Percentiles rank a stretch among this genome's conserved stretches.
These are phyloP conservation scores for Helotiales sp. DNA, from an alignment of 2,329 filamentous ascomycete genomes.

Conservation along the genomic window DNA sequence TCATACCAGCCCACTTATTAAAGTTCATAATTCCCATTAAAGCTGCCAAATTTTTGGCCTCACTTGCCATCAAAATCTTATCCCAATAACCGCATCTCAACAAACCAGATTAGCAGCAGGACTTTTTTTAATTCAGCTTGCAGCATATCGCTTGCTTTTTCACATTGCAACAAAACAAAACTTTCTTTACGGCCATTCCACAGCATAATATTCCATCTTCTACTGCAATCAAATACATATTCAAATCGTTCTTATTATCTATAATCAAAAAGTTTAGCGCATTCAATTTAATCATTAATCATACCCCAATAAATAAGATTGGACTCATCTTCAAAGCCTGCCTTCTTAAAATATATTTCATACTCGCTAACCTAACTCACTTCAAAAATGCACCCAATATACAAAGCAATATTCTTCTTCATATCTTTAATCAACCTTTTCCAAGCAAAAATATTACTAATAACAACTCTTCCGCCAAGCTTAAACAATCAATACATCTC, in stretches of 20 bases:
- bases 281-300: background rate
- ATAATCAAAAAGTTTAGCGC: slow-evolving; percentile 49
- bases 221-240: slow-evolving; percentile 48
- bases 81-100: slow-evolving; percentile 3
- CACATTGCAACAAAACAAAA: slow-evolving; percentile 21
- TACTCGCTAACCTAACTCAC: slow-evolving; percentile 59
- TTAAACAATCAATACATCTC: slow-evolving; percentile 64
- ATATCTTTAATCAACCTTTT: slow-evolving; percentile 54
- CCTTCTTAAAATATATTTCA: slow-evolving; percentile 53
- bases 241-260: slow-evolving; percentile 53
- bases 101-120: slow-evolving; percentile 11
- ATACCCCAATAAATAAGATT: background rate
- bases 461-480: slow-evolving; percentile 59
- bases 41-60: slow-evolving; percentile 21
- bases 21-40: slow-evolving; percentile 47
- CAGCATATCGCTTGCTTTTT: background rate
- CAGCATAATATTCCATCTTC: slow-evolving; percentile 23
- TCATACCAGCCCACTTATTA: slow-evolving; percentile 55
- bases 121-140: slow-evolving; percentile 15
- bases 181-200: slow-evolving; percentile 21
- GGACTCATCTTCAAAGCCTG: slow-evolving; percentile 54
- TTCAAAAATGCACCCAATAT: slow-evolving; percentile 65
- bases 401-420: slow-evolving; percentile 55
- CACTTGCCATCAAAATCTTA: slow-evolving; percentile 4
- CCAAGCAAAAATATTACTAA: slow-evolving; percentile 63